phyloP scores from a whole-genome alignment of 805 yeast genomes.

The Starmera quercuum region DNA sequence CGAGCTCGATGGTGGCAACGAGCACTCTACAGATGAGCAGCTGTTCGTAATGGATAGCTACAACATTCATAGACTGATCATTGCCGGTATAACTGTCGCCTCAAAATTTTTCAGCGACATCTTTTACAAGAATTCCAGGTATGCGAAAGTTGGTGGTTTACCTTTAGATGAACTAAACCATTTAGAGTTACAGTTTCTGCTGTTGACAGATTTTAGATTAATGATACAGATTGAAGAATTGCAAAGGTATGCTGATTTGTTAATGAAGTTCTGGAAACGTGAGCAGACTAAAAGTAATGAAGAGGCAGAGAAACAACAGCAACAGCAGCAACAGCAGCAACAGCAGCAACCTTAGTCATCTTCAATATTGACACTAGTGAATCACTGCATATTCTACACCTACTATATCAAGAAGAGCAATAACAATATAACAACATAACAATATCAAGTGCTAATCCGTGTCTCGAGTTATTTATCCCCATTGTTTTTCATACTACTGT shows the following conservation, averaged over 20 bases:
- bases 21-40: slow-evolving; percentile 33
- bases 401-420: no score
- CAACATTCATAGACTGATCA: slow-evolving; percentile 88
- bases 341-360: no score
- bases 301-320: neutral
- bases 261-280: slow-evolving; percentile 77
- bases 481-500: no score
- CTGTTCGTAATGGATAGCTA: slow-evolving; percentile 92
- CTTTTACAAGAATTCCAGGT: slow-evolving; percentile 87
- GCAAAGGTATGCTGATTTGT: slow-evolving; percentile 81
- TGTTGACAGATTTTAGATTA: slow-evolving; percentile 77
- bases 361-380: no score
- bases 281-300: slow-evolving; percentile 50
- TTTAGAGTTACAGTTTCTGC: slow-evolving; percentile 80
- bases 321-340: no score
- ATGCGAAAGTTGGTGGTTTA: slow-evolving; percentile 93
- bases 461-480: no score
- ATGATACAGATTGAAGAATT: slow-evolving; percentile 87
- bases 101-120: slow-evolving; percentile 93
- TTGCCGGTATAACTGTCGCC: slow-evolving; percentile 92
- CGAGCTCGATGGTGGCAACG: slow-evolving; percentile 17
- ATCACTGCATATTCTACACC: no score
- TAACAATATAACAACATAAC: no score
- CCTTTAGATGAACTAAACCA: slow-evolving; percentile 91
- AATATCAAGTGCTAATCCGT: no score